Percentiles rank a stretch among this genome's conserved stretches.
These are phyloP conservation scores for Chlamydomonas asymmetrica DNA, from an alignment of 139 green algal species.

Conservation along the genomic window DNA sequence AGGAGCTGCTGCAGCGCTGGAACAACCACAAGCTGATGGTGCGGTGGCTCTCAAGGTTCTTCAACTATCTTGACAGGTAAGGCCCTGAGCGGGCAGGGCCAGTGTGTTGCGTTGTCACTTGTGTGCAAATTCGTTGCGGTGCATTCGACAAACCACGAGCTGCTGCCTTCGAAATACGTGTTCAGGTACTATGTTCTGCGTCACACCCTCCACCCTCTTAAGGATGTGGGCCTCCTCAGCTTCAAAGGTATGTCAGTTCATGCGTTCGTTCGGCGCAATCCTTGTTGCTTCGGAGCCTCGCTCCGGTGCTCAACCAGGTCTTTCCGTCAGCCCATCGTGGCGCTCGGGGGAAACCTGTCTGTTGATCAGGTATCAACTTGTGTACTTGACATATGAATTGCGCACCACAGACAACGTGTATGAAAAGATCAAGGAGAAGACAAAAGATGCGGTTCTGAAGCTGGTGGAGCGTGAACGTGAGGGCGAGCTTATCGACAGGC, in stretches of 20 bases:
- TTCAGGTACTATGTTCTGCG: conserved; percentile 95
- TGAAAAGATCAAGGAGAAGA: conserved; percentile 65
- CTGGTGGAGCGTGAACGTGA: conserved; percentile 90
- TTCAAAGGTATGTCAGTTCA: conserved; percentile 70
- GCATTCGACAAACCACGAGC: neutral
- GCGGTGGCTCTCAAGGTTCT: conserved; percentile 96
- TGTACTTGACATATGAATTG: neutral
- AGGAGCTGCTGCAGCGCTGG: conserved; percentile 90
- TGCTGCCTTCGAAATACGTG: neutral
- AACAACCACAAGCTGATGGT: conserved; percentile 99
- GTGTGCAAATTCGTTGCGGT: neutral
- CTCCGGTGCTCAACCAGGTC: too few relatives aligned
- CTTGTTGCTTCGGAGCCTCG: too few relatives aligned
- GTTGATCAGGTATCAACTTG: too few relatives aligned
- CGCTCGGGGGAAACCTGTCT: too few relatives aligned
- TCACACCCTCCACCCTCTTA: conserved; percentile 84
- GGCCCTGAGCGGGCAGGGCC: too few relatives aligned
- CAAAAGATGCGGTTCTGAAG: conserved; percentile 77
- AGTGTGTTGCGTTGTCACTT: neutral
- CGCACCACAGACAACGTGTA: conserved; percentile 84
- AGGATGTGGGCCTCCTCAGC: conserved; percentile 91
- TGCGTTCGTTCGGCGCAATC: too few relatives aligned
- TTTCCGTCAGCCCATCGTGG: too few relatives aligned
- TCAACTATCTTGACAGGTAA: conserved; percentile 98
- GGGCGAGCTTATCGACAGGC: conserved; percentile 89